Conservation (phyloP, 768 basidiomycete species). For the Clitopilus passeckerianus region DNA sequence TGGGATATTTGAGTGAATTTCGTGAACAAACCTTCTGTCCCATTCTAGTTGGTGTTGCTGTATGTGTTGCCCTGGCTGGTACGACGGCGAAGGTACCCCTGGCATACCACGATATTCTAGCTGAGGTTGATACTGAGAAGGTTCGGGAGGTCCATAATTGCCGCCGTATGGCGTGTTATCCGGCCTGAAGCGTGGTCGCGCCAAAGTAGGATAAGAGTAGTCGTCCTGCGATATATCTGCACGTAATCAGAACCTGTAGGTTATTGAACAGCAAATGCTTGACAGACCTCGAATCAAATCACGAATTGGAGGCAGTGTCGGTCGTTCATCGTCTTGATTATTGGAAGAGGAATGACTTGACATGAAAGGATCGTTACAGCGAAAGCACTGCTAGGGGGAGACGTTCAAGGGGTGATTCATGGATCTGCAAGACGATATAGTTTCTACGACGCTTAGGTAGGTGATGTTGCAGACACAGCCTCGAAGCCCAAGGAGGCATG, state of each 20-base stretch:
- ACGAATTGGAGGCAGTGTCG: constrained; percentile 68
- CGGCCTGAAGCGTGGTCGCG: constrained; percentile 31
- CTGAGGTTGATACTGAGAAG: background rate
- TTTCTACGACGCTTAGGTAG: background rate
- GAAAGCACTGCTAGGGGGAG: background rate
- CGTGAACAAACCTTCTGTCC: background rate
- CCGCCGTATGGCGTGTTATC: background rate
- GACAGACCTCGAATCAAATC: constrained; percentile 58
- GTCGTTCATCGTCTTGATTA: constrained; percentile 32
- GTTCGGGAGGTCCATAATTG: background rate
- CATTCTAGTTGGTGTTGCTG: background rate
- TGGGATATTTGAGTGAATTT: background rate
- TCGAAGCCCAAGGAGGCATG: background rate
- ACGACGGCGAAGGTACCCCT: background rate
- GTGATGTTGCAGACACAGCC: constrained; percentile 12
- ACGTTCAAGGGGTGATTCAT: constrained; percentile 1
- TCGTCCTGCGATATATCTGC: constrained; percentile 9
- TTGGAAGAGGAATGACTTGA: constrained; percentile 8
- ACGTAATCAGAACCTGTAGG: background rate
- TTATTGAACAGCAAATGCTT: background rate
- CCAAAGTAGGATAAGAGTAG: constrained; percentile 35
- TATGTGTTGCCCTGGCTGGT: background rate
- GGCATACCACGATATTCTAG: background rate
- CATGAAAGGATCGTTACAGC: background rate
- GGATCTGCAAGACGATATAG: constrained; percentile 1